Percentiles rank a stretch among this genome's conserved stretches.
These are phyloP conservation scores for Lasiodiplodia gonubiensis DNA, from an alignment of 2,329 filamentous ascomycete species.

Conservation along the genomic window DNA sequence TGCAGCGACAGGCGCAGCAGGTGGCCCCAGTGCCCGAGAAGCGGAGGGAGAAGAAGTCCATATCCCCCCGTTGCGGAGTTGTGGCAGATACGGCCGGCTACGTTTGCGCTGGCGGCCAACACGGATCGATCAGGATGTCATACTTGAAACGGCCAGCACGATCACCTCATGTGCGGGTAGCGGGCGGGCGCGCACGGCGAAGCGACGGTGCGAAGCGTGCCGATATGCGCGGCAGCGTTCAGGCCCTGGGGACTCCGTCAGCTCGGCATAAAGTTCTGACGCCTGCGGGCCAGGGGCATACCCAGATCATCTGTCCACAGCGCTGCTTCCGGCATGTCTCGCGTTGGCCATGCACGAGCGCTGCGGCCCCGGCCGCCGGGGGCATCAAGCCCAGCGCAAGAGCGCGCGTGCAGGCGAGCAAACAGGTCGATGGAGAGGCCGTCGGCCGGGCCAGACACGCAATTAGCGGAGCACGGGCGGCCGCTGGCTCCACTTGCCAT, in stretches of 20 bases:
- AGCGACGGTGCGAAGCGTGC: slow-evolving; percentile 19
- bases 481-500: slow-evolving; percentile 22
- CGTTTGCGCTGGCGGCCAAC: slow-evolving; percentile 11
- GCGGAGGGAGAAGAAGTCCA: slow-evolving; percentile 1
- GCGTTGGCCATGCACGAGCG: too few relatives aligned
- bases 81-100: slow-evolving; percentile 11
- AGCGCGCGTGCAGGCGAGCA: background rate
- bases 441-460: slow-evolving; percentile 22
- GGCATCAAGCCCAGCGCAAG: background rate
- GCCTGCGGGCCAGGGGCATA: slow-evolving; percentile 19
- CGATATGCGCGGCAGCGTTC: slow-evolving; percentile 12
- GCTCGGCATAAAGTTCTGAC: slow-evolving; percentile 25
- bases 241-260: slow-evolving; percentile 15
- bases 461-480: slow-evolving; percentile 21
- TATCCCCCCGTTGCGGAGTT: slow-evolving; percentile 15
- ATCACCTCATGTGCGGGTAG: slow-evolving; percentile 1
- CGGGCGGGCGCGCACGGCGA: background rate
- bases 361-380: background rate
- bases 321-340: slow-evolving; percentile 2
- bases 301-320: background rate
- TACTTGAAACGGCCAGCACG: slow-evolving; percentile 16
- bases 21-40: slow-evolving; percentile 7
- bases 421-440: background rate
- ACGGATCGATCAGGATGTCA: slow-evolving; percentile 19
- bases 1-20: slow-evolving; percentile 1